Base-by-base conservation (phyloP, 208 protist species). In the Trypanosoma cruzi region DNA sequence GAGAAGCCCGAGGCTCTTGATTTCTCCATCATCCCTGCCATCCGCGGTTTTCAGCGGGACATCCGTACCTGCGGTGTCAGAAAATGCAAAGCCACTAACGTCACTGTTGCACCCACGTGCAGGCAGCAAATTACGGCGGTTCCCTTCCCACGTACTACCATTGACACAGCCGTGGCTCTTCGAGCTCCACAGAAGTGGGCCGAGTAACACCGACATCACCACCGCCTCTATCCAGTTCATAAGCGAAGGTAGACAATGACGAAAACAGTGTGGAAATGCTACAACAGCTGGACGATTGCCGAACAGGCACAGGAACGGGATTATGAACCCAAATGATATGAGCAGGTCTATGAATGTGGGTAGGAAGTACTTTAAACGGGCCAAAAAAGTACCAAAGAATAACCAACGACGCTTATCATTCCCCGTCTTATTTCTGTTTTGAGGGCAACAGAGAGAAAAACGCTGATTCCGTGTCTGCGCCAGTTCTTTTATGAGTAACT, bases 401-500 rank as follows among this genome's bases (percentile, higher is more conserved):
- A 32, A 29, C n/a, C 46, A 22, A 5, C 46, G 8, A 29, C 36
- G 36, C 14, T 34, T 14, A 60, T 44, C 24, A 14, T 42, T 46
- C 0, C 2, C 53, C n/a, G 54, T 18, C 28, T 26, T 20, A 31
- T 20, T 36, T 4, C 5, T 58, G 46, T 31, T 50, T 48, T 22
- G n/a, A 32, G 1, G 54, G 28, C 1, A 42, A 26, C 57, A 46
- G 56, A 84, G 68, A 26, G 20, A 20, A 42, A 44, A 74, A 37
- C 84, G 84, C 16, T 56, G 54, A 7, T 57, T 44, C 5, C 76
- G 80, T 56, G 76, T 56, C 46, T 53, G 46, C 22, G 68, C 61
- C 6, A 87, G 62, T 68, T 85, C 68, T 34, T 71, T 72, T 13
- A 68, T 63, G 2, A 90, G 76, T 42, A 42, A 28, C 55, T 81